Percentiles rank a stretch among this genome's conserved stretches.
These are phyloP conservation scores for Jaltomata sinuosa DNA, from an alignment of 257 asterid genomes.

Conservation along the genomic window DNA sequence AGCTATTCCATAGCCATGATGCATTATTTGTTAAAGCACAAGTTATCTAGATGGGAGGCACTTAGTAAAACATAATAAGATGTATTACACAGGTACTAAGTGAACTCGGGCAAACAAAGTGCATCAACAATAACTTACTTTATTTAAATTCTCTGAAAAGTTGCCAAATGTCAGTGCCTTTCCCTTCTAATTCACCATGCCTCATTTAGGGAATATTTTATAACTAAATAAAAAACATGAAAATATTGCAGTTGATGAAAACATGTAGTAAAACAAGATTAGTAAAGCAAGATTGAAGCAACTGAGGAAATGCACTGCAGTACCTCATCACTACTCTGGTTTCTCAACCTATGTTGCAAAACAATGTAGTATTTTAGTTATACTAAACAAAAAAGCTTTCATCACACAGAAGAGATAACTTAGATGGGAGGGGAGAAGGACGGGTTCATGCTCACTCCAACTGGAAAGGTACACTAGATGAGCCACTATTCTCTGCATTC, in stretches of 20 bases:
- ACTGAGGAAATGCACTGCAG: conserved; percentile 18
- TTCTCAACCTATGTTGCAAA: conserved; percentile 26
- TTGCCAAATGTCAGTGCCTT: conserved; percentile 48
- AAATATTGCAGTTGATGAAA: not conserved
- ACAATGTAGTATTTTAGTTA: conserved; percentile 5
- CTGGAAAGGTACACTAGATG: not conserved
- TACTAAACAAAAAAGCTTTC: not conserved
- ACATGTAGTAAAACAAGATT: not conserved
- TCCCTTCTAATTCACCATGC: conserved; percentile 22
- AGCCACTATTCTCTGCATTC: not conserved
- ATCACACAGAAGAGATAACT: not conserved
- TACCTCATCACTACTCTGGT: conserved; percentile 17
- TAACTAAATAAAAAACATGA: not conserved
- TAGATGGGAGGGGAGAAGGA: not conserved
- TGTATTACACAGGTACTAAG: not conserved
- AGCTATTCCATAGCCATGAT: too few species aligned
- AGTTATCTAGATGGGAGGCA: conserved; percentile 41
- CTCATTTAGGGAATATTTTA: conserved; percentile 24
- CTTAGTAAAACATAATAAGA: not conserved
- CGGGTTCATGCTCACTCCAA: not conserved
- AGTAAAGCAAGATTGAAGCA: not conserved
- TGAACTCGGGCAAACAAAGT: not conserved
- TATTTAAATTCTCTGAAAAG: conserved; percentile 66
- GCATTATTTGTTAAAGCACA: too few species aligned
- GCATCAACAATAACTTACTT: conserved; percentile 29